Evolutionary conservation across 1,284 basidiomycete species (phyloP).

Genomic region (Taiwanofungus camphoratus): DNA sequence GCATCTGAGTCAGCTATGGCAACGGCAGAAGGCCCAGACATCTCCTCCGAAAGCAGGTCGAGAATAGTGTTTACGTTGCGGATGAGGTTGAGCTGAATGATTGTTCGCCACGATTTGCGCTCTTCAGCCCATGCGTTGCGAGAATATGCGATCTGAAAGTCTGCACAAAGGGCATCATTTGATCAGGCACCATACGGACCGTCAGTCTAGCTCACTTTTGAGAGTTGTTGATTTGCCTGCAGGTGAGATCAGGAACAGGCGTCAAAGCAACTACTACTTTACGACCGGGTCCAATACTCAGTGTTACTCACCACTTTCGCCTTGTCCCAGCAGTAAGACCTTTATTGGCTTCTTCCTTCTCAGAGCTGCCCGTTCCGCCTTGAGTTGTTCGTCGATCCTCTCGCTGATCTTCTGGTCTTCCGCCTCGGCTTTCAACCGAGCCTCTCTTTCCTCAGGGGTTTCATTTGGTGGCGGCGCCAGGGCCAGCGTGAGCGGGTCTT

Average conservation of each 20-base stretch:
- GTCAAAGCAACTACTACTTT: constrained; percentile 24
- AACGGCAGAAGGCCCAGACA: constrained; percentile 28
- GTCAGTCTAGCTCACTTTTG: constrained; percentile 48
- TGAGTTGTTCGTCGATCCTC: constrained; percentile 58
- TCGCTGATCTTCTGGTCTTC: constrained; percentile 53
- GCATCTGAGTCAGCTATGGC: constrained; percentile 14
- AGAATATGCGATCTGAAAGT: constrained; percentile 69
- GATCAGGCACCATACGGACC: background rate
- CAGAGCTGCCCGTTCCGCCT: constrained; percentile 39
- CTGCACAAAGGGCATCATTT: constrained; percentile 26
- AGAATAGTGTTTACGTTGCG: constrained; percentile 60
- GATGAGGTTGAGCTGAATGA: constrained; percentile 72
- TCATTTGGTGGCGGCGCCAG: constrained; percentile 48
- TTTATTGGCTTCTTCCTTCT: constrained; percentile 51
- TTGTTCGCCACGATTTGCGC: constrained; percentile 62
- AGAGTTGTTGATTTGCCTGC: constrained; percentile 48
- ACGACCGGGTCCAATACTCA: no score
- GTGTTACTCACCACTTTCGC: constrained; percentile 65
- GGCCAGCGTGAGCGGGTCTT: constrained; percentile 48
- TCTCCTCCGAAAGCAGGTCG: constrained; percentile 49
- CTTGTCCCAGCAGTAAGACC: constrained; percentile 62
- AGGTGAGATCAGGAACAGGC: constrained; percentile 24
- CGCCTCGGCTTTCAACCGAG: constrained; percentile 42
- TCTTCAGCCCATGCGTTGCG: constrained; percentile 62
- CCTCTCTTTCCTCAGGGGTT: constrained; percentile 33